These are phyloP conservation scores for Kodamaea kaohsiungensis DNA, from an alignment of 805 yeast species.

Conservation along the genomic window DNA sequence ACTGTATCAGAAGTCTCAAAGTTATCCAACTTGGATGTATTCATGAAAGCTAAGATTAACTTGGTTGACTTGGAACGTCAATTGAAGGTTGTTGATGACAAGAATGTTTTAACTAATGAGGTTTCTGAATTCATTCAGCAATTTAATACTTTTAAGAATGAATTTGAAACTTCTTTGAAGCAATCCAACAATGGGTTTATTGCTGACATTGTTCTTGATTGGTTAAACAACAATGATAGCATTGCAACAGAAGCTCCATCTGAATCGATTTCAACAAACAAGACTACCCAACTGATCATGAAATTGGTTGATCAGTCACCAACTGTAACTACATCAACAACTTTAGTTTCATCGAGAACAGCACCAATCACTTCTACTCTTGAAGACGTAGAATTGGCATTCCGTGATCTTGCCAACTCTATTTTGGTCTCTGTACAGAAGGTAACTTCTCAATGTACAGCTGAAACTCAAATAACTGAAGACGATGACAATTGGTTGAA, in stretches of 20 bases:
- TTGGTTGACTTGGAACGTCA: slow-evolving; percentile 10
- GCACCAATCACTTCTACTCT: neutral
- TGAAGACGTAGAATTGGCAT: slow-evolving; percentile 40
- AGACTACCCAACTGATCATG: neutral
- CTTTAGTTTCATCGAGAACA: neutral
- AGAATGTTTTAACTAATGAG: slow-evolving; percentile 13
- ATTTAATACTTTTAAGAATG: slow-evolving; percentile 20
- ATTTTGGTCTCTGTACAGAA: slow-evolving; percentile 71
- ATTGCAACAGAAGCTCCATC: neutral
- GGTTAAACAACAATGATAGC: slow-evolving; percentile 34
- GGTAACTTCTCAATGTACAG: slow-evolving; percentile 37
- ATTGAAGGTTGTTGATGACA: slow-evolving; percentile 13
- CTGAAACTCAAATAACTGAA: slow-evolving; percentile 30
- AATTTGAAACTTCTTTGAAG: slow-evolving; percentile 34
- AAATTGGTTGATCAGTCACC: neutral
- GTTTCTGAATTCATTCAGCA: slow-evolving; percentile 20
- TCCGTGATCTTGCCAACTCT: slow-evolving; percentile 55
- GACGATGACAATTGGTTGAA: slow-evolving; percentile 70
- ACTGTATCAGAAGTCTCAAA: neutral
- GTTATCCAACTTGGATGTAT: slow-evolving; percentile 1
- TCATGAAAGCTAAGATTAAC: slow-evolving; percentile 18
- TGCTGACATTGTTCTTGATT: slow-evolving; percentile 47
- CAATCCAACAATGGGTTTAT: slow-evolving; percentile 44
- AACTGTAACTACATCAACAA: neutral
- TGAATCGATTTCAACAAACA: neutral